These are phyloP conservation scores for Chaetothyriales sp. DNA, from an alignment of 2,329 filamentous ascomycete species.

Conservation along the genomic window DNA sequence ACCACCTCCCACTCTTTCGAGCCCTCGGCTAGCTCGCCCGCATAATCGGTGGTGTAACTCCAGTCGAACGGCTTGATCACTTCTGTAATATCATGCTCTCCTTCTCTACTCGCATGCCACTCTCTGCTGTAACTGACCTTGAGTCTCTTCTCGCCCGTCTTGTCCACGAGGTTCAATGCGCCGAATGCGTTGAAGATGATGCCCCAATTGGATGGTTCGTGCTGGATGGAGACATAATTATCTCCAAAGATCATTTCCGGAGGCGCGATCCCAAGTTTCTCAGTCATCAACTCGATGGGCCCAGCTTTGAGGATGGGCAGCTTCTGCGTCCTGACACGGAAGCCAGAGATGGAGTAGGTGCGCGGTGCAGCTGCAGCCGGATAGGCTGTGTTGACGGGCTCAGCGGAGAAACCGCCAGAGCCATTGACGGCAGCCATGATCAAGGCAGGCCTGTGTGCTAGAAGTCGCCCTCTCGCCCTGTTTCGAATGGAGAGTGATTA, in stretches of 20 bases:
- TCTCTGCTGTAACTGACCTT: constrained; percentile 84
- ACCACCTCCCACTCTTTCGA: constrained; percentile 26
- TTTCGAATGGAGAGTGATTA: too few relatives aligned
- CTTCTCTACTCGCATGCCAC: constrained; percentile 64
- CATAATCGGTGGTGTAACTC: constrained; percentile 87
- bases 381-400: constrained; percentile 31
- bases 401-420: constrained; percentile 2
- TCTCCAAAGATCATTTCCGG: constrained; percentile 99
- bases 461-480: not conserved
- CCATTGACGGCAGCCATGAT: constrained; percentile 14
- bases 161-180: constrained; percentile 81
- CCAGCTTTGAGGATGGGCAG: constrained; percentile 85
- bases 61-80: constrained; percentile 95
- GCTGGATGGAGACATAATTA: constrained; percentile 64
- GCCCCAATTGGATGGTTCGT: constrained; percentile 59
- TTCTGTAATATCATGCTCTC: constrained; percentile 74
- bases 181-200: constrained; percentile 73
- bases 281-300: constrained; percentile 73
- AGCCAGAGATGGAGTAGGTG: constrained; percentile 51
- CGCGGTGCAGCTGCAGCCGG: constrained; percentile 28
- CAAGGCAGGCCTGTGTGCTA: not conserved
- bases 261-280: constrained; percentile 64
- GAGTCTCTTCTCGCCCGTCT: constrained; percentile 79
- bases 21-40: constrained; percentile 44
- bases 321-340: constrained; percentile 69